A percentile compares a stretch with the other conserved stretches of the same genome.
These are phyloP conservation scores for Lolium perenne DNA, from an alignment of 176 grass and related monocot species.

Conservation along the genomic window DNA sequence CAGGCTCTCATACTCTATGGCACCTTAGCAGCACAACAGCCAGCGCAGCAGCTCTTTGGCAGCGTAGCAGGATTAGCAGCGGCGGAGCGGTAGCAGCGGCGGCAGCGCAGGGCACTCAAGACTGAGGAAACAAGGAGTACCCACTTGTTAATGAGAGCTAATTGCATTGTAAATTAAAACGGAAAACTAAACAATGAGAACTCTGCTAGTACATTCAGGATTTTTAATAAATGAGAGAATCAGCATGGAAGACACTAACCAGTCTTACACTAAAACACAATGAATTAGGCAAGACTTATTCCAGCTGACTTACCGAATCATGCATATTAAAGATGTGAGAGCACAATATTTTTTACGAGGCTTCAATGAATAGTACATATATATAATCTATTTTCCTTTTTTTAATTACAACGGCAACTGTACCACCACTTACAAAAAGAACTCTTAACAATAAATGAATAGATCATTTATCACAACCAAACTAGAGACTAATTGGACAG, in stretches of 20 bases:
- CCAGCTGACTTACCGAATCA: constrained; percentile 9
- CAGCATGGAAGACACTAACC: neutral
- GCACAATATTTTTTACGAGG: constrained; percentile 4
- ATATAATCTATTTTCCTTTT: neutral
- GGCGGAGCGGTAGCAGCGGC: constrained; percentile 47
- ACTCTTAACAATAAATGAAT: constrained; percentile 9
- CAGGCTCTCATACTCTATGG: constrained; percentile 46
- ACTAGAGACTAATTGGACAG: neutral
- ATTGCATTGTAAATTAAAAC: constrained; percentile 32
- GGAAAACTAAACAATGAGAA: constrained; percentile 15
- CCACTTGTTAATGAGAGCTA: constrained; percentile 55
- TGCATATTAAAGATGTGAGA: neutral
- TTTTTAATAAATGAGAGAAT: constrained; percentile 3
- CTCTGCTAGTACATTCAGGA: neutral
- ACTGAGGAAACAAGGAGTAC: constrained; percentile 66
- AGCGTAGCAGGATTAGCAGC: constrained; percentile 54
- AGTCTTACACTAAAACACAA: neutral
- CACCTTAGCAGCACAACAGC: constrained; percentile 55
- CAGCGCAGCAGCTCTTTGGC: constrained; percentile 62
- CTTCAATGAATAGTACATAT: constrained; percentile 1
- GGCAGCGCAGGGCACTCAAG: constrained; percentile 33
- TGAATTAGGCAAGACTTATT: neutral
- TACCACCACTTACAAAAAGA: constrained; percentile 4
- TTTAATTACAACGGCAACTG: neutral
- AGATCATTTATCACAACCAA: constrained; percentile 30